Conservation (phyloP, 441 rosid species). For the Geranium incanum region DNA sequence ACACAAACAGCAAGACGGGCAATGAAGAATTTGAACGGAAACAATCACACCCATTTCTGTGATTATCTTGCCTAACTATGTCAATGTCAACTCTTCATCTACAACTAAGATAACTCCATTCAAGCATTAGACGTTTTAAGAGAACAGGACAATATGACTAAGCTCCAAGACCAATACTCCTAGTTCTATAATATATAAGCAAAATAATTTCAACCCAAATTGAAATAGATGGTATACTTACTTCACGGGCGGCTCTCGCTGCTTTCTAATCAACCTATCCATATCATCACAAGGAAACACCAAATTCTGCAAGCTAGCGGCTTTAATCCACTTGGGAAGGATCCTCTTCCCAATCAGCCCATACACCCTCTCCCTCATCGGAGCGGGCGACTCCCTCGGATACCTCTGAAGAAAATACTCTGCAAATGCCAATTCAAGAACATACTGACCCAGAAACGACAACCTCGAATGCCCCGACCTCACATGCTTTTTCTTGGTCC, state of each 20-base stretch:
- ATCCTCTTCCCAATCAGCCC: slow-evolving; percentile 86
- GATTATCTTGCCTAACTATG: neutral
- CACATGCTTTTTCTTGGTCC: slow-evolving; percentile 72
- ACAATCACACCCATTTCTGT: neutral
- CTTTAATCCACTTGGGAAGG: slow-evolving; percentile 78
- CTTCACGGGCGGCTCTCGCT: slow-evolving; percentile 81
- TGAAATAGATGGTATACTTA: slow-evolving; percentile 38
- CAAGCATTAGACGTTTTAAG: neutral
- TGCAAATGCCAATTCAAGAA: slow-evolving; percentile 67
- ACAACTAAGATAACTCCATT: neutral
- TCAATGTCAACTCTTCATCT: neutral
- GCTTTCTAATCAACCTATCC: slow-evolving; percentile 62
- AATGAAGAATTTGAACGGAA: neutral
- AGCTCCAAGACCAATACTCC: neutral
- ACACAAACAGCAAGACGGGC: neutral
- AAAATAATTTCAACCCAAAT: slow-evolving; percentile 1
- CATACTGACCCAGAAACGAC: slow-evolving; percentile 77
- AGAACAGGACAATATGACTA: neutral
- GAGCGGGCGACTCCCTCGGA: slow-evolving; percentile 82
- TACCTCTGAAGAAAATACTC: slow-evolving; percentile 88
- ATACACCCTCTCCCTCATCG: slow-evolving; percentile 87
- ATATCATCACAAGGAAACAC: slow-evolving; percentile 88
- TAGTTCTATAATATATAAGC: neutral
- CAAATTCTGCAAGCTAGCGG: slow-evolving; percentile 79
- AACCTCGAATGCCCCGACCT: slow-evolving; percentile 82